phyloP scores from a whole-genome alignment of 2,329 filamentous ascomycete genomes.

The Xylariaceae sp. region DNA sequence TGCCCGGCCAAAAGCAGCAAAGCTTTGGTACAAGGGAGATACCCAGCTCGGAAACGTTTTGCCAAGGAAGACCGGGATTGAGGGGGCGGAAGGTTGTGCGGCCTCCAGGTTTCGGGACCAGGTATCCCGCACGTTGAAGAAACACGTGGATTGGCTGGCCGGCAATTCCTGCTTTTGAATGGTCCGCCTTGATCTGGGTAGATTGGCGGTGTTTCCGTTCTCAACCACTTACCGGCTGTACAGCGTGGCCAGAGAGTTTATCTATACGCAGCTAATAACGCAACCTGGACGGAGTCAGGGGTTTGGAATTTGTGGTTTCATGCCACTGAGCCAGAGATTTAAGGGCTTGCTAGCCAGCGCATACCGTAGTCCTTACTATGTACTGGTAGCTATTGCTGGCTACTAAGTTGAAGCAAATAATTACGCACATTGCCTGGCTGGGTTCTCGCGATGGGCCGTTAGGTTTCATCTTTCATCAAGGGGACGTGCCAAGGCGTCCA shows the following conservation, averaged over 20 bases:
- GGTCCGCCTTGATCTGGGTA: conserved; percentile 8
- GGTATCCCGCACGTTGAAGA: not conserved
- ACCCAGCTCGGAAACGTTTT: not conserved
- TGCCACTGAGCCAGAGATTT: not conserved
- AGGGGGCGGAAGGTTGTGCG: not conserved
- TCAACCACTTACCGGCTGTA: not conserved
- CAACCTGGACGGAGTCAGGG: not conserved
- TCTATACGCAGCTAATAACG: too few species aligned
- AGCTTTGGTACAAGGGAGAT: not conserved
- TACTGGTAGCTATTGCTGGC: too few species aligned
- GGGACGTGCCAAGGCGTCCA: conserved; percentile 6
- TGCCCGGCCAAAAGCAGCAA: too few species aligned
- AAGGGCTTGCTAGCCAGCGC: not conserved
- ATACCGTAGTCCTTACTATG: not conserved
- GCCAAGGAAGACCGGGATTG: not conserved
- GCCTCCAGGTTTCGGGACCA: not conserved
- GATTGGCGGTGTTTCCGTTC: conserved; percentile 6
- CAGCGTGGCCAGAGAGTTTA: not conserved
- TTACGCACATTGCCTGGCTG: too few species aligned
- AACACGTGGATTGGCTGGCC: conserved; percentile 13
- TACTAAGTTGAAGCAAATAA: too few species aligned
- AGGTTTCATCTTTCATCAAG: conserved; percentile 8
- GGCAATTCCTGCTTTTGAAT: conserved; percentile 7
- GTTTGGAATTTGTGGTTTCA: not conserved
- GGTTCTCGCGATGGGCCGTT: too few species aligned